Base-by-base conservation (phyloP, 257 asterid genomes). In the Ajuga chamaepitys region DNA sequence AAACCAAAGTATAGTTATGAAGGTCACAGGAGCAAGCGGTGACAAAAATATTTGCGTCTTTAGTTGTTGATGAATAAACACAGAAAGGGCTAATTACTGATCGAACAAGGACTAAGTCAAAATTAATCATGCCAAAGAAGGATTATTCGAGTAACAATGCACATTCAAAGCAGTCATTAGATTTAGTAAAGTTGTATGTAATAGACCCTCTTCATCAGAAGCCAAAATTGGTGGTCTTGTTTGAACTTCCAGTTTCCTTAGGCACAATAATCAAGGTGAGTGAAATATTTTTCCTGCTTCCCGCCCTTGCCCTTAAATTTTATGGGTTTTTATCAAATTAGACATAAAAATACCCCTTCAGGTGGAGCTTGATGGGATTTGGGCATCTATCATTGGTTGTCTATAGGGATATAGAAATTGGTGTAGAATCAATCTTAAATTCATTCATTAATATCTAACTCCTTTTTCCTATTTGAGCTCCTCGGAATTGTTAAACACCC, bases 11-110 rank as follows among this genome's bases (percentile, higher is more conserved):
- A 32, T 26, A 53, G 16, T 3, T 62, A 35, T 50, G 18, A 65
- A 24, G 38, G 16, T 62, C 14, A 17, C 4, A 7, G 7, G 18
- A n/a, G 59, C 13, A 55, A 14, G 44, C 37, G 9, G 25, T 57
- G 41, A 68, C 13, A 5, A 56, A 34, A 68, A 32, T 22, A 24
- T 51, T 20, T 42, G 47, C 45, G 30, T 24, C 24, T 28, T 57
- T 37, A 40, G 12, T 45, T 66, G 21, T 28, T 35, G 35, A 45
- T 32, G 32, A 64, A 9, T 58, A 22, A 38, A 62, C 52, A 10
- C 48, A 62, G 41, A 64, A 67, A 67, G 18, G 37, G 57, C 37
- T 50, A 58, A 32, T 40, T 14, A 67, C 40, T 59, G 18, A 64
- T 18, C n/a, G 38, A 55, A 70, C 12, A 20, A 26, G 14, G 42